A percentile compares a stretch with the other conserved stretches of the same genome.
These are phyloP conservation scores for Aspergillus cavernicola DNA, from an alignment of 495 filamentous ascomycete genomes.

Conservation along the genomic window DNA sequence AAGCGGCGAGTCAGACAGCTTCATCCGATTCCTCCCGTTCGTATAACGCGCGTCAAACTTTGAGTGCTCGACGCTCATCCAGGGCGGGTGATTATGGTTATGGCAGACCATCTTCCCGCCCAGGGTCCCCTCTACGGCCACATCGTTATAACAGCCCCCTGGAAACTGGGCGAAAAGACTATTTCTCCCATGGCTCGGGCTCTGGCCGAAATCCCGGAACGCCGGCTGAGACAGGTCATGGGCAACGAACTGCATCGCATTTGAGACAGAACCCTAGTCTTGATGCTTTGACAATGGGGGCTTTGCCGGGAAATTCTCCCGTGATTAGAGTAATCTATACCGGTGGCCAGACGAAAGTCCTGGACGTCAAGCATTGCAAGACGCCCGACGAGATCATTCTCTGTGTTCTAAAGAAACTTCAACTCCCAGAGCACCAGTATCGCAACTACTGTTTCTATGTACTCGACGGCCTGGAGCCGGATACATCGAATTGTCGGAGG, in stretches of 20 bases:
- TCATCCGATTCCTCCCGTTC: slow-evolving; percentile 67
- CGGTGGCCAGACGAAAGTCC: slow-evolving; percentile 83
- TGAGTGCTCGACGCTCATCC: slow-evolving; percentile 71
- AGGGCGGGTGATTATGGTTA: slow-evolving; percentile 53
- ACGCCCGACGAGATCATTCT: slow-evolving; percentile 87
- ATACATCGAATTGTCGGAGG: slow-evolving; percentile 70
- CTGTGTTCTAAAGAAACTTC: slow-evolving; percentile 78
- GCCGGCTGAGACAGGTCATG: slow-evolving; percentile 32
- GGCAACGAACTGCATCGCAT: slow-evolving; percentile 38
- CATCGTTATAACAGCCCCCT: slow-evolving; percentile 51
- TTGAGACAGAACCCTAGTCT: slow-evolving; percentile 63
- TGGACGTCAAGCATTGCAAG: slow-evolving; percentile 84
- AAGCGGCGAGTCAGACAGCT: slow-evolving; percentile 53
- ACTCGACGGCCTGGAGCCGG: slow-evolving; percentile 76
- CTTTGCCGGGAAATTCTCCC: slow-evolving; percentile 71
- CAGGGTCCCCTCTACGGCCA: slow-evolving; percentile 62
- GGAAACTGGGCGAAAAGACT: slow-evolving; percentile 49
- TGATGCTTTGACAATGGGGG: slow-evolving; percentile 76
- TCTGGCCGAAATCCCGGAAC: slow-evolving; percentile 46
- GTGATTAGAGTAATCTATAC: slow-evolving; percentile 90
- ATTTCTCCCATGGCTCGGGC: slow-evolving; percentile 50
- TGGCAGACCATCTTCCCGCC: slow-evolving; percentile 58
- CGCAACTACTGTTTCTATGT: slow-evolving; percentile 81
- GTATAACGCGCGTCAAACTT: slow-evolving; percentile 45
- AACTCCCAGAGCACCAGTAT: slow-evolving; percentile 68